Base-by-base conservation (phyloP, 495 filamentous ascomycete genomes). In the Penicillium maclennaniae region DNA sequence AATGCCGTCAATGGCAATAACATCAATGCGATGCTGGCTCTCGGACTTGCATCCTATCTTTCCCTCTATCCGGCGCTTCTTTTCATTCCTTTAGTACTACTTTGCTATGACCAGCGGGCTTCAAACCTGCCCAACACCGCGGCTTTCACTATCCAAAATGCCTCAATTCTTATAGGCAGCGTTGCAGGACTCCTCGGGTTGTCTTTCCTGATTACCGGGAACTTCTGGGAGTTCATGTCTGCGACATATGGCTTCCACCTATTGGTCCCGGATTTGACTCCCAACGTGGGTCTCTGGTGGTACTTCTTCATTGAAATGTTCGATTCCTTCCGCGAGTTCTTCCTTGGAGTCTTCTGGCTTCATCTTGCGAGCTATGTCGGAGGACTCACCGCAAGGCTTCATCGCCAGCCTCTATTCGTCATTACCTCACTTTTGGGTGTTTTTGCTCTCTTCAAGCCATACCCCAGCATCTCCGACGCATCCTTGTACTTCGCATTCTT, bases 241-340 rank as follows among this genome's bases (percentile, higher is more conserved):
- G 88, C 91, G 10, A 96, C 92, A 1, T 98, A 98, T 65, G 90
- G 92, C 49, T 87, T 95, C 23, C 91, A 92, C 59, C 78, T 98
- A 14, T 82, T 93, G 4, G 83, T 98, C 4, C 91, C 91, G 1
- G 95, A 97, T 70, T 76, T 98, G 40, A 92, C 92, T 0, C 93
- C 93, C 20, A 98, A 97, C 57, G 85, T 95, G 37, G 93, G 93
- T 2, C 79, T 98, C 0, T 98, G 93, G 93, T 98, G 93, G 93
- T 98, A 98, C 73, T 98, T 97, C 71, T 97, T 98, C 73, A 95
- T 92, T 60, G 93, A 98, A 72, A 98, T 98, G 83, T 98, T 98
- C 67, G 93, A 98, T 69, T 92, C 91, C 5, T 98, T 98, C 79
- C 84, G 93, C 20, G 86, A 87, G 45, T 97, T 98, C 76, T 98